Conservation (phyloP, 2,329 filamentous ascomycete species). For the Trematosphaeria pertusa region DNA sequence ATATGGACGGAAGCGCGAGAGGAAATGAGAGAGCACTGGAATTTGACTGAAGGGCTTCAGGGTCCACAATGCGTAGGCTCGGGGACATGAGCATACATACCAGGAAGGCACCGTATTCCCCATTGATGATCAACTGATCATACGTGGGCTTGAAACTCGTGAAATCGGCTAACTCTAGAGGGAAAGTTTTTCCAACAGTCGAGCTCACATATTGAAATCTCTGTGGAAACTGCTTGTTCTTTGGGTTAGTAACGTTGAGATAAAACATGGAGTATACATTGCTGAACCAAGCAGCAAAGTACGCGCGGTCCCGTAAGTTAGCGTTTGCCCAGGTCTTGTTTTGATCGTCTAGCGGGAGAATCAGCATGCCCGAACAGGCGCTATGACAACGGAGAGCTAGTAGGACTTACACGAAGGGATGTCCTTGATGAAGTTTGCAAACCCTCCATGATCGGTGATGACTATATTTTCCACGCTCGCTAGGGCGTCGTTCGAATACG, state of each 20-base stretch:
- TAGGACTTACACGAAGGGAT: too few relatives aligned
- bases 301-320: constrained; percentile 50
- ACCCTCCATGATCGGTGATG: constrained; percentile 55
- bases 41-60: too few relatives aligned
- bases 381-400: constrained; percentile 2
- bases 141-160: constrained; percentile 5
- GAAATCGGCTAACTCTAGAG: not conserved
- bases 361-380: not conserved
- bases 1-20: too few relatives aligned
- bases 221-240: constrained; percentile 10
- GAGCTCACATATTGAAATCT: constrained; percentile 49
- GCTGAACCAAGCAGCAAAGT: constrained; percentile 53
- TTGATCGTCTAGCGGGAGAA: constrained; percentile 21
- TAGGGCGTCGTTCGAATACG: constrained; percentile 9
- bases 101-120: constrained; percentile 6
- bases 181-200: constrained; percentile 6
- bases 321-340: constrained; percentile 45
- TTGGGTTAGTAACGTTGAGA: constrained; percentile 49
- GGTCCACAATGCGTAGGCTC: too few relatives aligned
- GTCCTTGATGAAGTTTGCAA: constrained; percentile 46
- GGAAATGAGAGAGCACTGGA: too few relatives aligned
- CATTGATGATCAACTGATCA: constrained; percentile 12
- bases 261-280: constrained; percentile 52
- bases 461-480: constrained; percentile 37
- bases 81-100: too few relatives aligned